phyloP scores from a whole-genome alignment of 257 asterid genomes.

The Osmanthus fragrans region DNA sequence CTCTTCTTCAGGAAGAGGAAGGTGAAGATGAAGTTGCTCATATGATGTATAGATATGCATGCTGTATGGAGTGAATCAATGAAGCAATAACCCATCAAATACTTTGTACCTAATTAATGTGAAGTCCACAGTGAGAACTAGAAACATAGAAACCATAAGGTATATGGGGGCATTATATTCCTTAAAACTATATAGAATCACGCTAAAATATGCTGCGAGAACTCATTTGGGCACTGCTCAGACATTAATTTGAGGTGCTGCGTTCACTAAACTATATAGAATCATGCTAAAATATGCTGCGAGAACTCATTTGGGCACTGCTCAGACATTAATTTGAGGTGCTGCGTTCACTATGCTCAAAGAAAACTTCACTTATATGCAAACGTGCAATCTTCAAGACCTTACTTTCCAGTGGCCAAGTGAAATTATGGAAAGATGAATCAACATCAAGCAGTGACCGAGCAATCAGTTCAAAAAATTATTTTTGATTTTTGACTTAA shows the following conservation, averaged over 20 bases:
- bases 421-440: constrained; percentile 8
- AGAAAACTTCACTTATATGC: neutral
- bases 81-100: neutral
- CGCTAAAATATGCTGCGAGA: neutral
- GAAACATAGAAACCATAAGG: neutral
- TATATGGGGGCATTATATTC: neutral
- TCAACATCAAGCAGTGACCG: constrained; percentile 9
- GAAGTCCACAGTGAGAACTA: neutral
- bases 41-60: neutral
- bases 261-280: neutral
- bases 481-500: neutral
- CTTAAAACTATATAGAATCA: neutral
- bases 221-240: neutral
- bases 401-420: neutral
- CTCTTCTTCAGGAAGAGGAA: neutral
- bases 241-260: neutral
- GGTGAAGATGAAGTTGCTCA: neutral
- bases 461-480: neutral
- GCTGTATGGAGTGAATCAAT: neutral
- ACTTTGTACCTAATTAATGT: neutral
- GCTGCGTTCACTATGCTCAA: neutral
- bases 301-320: neutral
- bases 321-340: neutral
- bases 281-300: neutral
- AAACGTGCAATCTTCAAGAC: neutral